Base-by-base conservation (phyloP, 2,329 filamentous ascomycete species). In the Diaporthe ampelina region DNA sequence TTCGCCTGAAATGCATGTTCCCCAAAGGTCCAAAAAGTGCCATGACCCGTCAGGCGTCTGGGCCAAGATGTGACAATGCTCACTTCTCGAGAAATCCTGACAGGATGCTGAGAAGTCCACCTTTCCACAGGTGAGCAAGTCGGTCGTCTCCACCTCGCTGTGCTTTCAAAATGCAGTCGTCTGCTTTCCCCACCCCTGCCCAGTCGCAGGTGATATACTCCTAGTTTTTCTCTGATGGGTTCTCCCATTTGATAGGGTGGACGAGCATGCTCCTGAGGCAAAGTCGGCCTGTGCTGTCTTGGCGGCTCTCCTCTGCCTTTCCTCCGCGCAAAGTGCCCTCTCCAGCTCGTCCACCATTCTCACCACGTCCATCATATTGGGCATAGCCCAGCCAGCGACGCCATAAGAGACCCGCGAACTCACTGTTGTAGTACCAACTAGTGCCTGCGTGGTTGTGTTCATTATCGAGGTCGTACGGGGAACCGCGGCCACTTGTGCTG, bases 381-480 rank as follows among this genome's bases (percentile, higher is more conserved):
- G 87, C 83, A 77, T 89, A 91, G 0, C 89, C 89, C 59, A 97
- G 84, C 95, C 95, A 97, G 58, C 94, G 87, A 68, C 93, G 88
- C 90, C 94, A 97, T 77, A 97, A 81, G n/a, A 93, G 89, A 6
- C 92, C 89, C 0, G 94, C 91, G 79, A 97, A 97, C 67, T 92
- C 89, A 29, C 92, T 92, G 78, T 95, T 93, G 83, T 95, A 97
- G 83, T 96, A 97, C 94, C 94, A 97, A 58, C 89, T 95, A 57
- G 92, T 92, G 19, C 94, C 94, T 78, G 91, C 90, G 85, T 96
- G 95, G 82, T 95, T 95, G 82, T 95, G 94, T 83, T 97, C 94
- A 70, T 94, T 91, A 77, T 90, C 88, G 26, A 88, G 79, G 73
- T 92, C 91, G 78, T 93, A 95, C 9, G 94, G 88, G 52, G 91